Percentiles rank a stretch among this genome's conserved stretches.
Evolutionary conservation across 140 eudicot species (phyloP).

Genomic region (Bidens hawaiensis): DNA sequence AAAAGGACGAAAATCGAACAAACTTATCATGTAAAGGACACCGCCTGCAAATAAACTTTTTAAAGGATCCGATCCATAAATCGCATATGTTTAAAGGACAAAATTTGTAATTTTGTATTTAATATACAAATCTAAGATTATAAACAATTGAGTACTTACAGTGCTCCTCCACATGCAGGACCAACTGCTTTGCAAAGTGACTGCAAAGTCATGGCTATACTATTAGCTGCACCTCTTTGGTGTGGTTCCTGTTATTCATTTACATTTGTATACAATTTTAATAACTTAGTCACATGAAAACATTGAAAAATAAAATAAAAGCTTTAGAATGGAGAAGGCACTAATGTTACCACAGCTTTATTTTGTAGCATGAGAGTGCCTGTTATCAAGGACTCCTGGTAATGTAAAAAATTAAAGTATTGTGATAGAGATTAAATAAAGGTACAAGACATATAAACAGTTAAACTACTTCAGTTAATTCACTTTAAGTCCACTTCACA

Average conservation of each 20-base stretch:
- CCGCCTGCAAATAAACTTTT: too few relatives aligned
- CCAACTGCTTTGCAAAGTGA: too few relatives aligned
- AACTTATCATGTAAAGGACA: too few relatives aligned
- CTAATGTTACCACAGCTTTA: conserved; percentile 63
- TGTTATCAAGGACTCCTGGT: conserved; percentile 59
- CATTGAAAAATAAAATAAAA: neutral
- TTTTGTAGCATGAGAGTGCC: conserved; percentile 64
- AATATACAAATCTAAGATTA: neutral
- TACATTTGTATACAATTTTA: neutral
- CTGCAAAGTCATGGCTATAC: too few relatives aligned
- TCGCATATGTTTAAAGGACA: too few relatives aligned
- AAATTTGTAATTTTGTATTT: too few relatives aligned
- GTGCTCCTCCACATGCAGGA: too few relatives aligned
- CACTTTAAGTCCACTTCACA: too few relatives aligned
- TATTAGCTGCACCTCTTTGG: conserved; percentile 86
- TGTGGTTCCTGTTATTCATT: conserved; percentile 46
- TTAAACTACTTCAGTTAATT: too few relatives aligned
- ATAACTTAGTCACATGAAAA: neutral
- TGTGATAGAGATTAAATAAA: neutral
- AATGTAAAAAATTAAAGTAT: neutral
- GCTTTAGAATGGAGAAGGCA: neutral
- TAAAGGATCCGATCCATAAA: too few relatives aligned
- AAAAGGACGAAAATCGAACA: too few relatives aligned
- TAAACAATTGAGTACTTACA: conserved; percentile 45
- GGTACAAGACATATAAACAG: neutral